Percentiles rank a stretch among this genome's conserved stretches.
phyloP scores from a whole-genome alignment of 768 basidiomycete species.

The Clitopilus hobsonii region DNA sequence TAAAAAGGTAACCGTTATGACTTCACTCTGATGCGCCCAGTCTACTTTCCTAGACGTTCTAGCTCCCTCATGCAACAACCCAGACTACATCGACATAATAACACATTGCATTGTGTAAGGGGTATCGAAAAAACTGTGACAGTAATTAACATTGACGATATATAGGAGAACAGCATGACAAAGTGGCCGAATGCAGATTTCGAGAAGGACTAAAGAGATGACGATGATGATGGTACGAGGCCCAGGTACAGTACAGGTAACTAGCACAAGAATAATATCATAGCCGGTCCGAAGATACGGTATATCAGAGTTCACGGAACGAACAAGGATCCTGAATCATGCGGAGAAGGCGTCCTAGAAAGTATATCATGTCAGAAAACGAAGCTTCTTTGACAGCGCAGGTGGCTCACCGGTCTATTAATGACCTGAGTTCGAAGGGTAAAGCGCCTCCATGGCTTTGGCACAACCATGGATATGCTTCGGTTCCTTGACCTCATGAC shows the following conservation, averaged over 20 bases:
- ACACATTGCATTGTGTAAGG: neutral
- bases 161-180: neutral
- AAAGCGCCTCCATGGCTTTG: slow-evolving; percentile 43
- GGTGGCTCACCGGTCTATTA: neutral
- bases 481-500: slow-evolving; percentile 59
- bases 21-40: no score
- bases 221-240: no score
- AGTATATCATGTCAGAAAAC: neutral
- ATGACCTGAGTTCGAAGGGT: neutral
- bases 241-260: neutral
- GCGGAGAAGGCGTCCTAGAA: neutral
- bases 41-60: no score
- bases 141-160: neutral
- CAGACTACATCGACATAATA: no score
- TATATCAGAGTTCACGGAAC: neutral
- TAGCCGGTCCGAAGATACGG: neutral
- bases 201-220: neutral
- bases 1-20: no score
- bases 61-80: no score
- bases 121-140: neutral
- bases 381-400: neutral
- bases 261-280: neutral
- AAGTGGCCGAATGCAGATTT: neutral
- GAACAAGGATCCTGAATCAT: neutral
- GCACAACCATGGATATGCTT: slow-evolving; percentile 71